Conservation (phyloP, 306 rosid species). For the Rosa persica region DNA sequence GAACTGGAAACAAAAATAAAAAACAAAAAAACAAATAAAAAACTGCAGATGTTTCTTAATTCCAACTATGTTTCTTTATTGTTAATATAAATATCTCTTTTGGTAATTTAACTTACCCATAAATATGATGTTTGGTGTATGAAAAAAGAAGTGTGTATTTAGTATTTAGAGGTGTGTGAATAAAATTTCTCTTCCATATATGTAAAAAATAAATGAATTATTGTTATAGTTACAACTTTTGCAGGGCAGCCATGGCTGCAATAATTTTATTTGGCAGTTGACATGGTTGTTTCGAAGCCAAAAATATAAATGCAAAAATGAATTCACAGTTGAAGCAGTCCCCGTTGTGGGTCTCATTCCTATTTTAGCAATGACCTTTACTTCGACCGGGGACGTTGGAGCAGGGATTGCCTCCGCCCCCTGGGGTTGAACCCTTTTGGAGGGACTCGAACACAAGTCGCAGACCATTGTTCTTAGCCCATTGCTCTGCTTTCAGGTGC, state of each 20-base stretch:
- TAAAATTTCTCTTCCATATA: too few species aligned
- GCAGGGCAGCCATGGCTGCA: background rate
- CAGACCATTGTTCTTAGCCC: conserved; percentile 34
- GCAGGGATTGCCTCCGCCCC: conserved; percentile 37
- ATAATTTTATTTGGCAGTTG: background rate
- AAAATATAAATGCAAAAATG: too few species aligned
- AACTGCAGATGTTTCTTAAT: too few species aligned
- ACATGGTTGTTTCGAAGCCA: background rate
- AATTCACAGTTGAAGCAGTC: background rate
- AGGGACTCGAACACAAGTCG: conserved; percentile 38
- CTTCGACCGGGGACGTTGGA: conserved; percentile 24
- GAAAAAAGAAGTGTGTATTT: too few species aligned
- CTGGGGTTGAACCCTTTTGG: conserved; percentile 32
- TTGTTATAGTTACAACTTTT: background rate
- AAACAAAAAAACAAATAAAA: too few species aligned
- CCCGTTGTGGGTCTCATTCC: background rate
- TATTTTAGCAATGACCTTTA: background rate
- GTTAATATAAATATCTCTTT: too few species aligned
- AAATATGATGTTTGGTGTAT: too few species aligned
- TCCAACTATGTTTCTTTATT: too few species aligned
- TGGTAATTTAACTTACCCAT: too few species aligned
- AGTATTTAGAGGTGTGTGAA: too few species aligned
- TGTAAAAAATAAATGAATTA: background rate
- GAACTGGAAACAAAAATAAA: too few species aligned
- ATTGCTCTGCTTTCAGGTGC: conserved; percentile 38